Base-by-base conservation (phyloP, 805 yeast genomes). In the Myxozyma monticola region DNA sequence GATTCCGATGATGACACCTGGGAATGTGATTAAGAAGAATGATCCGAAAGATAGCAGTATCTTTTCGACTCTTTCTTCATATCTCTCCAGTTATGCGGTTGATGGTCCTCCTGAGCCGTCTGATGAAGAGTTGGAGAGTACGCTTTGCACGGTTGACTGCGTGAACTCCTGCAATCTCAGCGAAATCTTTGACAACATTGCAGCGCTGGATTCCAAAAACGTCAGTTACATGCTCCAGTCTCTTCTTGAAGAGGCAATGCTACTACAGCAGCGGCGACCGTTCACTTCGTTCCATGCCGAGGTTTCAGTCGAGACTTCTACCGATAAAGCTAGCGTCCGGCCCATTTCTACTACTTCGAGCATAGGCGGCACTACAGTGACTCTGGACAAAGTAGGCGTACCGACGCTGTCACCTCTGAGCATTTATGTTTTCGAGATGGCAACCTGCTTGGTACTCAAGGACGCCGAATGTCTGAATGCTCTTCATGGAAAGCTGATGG, bases 31-130 rank as follows among this genome's bases (percentile, higher is more conserved):
- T 36, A 80, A 79, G 29, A 48, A 55, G 34, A 80, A 80, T 42
- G 82, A 84, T 0, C 77, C 81, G 31, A 85, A 81, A 60, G 95
- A 83, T 29, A 75, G 75, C 9, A 88, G 98, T 1, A 64, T 93
- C n/a, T 78, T 93, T 48, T 86, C 96, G 0, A 86, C 98, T 0
- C 83, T 93, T 61, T 89, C 97, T 1, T 88, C 96, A 0, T 91
- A 89, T 62, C 77, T 93, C 68, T 87, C 93, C 56, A 93, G 97
- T 17, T 79, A 83, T 50, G 74, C 84, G 1, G 60, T 55, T 14
- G 97, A 89, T 62, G 95, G 88, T 46, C 81, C 86, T 2, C 83
- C 85, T 0, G 98, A 91, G 66, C 99, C 99, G 10, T 79, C 95
- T 1, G 95, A 87, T 49, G 96, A 88, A 62, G 97, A 91, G 60